Conservation (phyloP, 495 filamentous ascomycete genomes). For the Chaetomium fimeti region DNA sequence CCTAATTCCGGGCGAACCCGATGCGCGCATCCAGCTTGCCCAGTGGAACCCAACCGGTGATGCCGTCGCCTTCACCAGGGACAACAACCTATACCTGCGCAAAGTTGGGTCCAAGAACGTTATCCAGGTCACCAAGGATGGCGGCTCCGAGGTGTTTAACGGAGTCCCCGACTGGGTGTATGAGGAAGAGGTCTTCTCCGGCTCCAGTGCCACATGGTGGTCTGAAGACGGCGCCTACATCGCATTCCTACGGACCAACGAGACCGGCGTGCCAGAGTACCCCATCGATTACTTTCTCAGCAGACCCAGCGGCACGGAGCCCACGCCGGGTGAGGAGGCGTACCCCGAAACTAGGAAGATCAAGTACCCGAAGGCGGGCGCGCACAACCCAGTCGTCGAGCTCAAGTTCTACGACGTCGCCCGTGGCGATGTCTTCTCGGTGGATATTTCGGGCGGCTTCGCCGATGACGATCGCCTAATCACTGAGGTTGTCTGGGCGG, state of each 20-base stretch:
- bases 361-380: constrained; percentile 96
- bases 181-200: constrained; percentile 88
- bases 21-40: constrained; percentile 77
- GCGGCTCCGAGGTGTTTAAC: constrained; percentile 83
- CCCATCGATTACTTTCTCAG: constrained; percentile 92
- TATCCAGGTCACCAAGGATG: constrained; percentile 78
- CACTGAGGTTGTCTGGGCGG: constrained; percentile 91
- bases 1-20: constrained; percentile 65
- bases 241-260: constrained; percentile 90
- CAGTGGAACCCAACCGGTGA: constrained; percentile 87
- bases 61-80: constrained; percentile 76
- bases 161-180: constrained; percentile 99
- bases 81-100: constrained; percentile 86
- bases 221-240: constrained; percentile 81
- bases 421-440: constrained; percentile 74
- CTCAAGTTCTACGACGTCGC: constrained; percentile 85
- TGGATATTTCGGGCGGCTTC: constrained; percentile 76
- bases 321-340: constrained; percentile 70
- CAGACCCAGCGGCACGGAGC: constrained; percentile 73
- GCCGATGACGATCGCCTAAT: constrained; percentile 80
- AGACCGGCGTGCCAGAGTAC: constrained; percentile 86
- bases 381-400: constrained; percentile 86
- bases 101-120: constrained; percentile 57
- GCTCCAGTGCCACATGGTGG: constrained; percentile 90
- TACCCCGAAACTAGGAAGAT: constrained; percentile 90